Percentiles rank a stretch among this genome's conserved stretches.
phyloP scores from a whole-genome alignment of 176 grass and related monocot species.

The Raddia guianensis region DNA sequence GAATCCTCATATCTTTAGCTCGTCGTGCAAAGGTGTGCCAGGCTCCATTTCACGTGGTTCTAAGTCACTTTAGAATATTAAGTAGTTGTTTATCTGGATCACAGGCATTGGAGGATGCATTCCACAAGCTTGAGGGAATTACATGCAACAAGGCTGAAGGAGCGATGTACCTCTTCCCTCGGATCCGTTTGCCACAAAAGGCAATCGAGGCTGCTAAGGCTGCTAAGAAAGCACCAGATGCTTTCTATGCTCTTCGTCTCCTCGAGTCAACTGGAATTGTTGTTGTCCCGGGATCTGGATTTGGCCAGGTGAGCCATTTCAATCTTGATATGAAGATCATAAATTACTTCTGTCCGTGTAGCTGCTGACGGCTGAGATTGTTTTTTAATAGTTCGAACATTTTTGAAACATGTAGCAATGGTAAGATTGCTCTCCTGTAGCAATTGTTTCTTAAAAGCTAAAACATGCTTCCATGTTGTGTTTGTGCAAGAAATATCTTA shows the following conservation, averaged over 20 bases:
- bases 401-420: not conserved
- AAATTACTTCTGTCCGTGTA: not conserved
- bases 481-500: not conserved
- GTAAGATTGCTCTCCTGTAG: not conserved
- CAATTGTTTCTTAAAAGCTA: not conserved
- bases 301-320: conserved; percentile 71
- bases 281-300: conserved; percentile 80
- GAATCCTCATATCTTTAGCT: conserved; percentile 83
- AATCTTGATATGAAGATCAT: conserved; percentile 20
- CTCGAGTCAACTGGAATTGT: conserved; percentile 86
- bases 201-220: conserved; percentile 74
- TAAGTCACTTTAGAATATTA: conserved; percentile 4
- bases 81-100: not conserved
- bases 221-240: conserved; percentile 69
- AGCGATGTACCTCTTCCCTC: conserved; percentile 89
- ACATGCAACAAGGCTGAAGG: conserved; percentile 91
- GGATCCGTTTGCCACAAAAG: conserved; percentile 63
- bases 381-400: not conserved
- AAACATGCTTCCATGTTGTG: not conserved
- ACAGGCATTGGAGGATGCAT: conserved; percentile 80
- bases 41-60: conserved; percentile 1
- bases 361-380: not conserved
- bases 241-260: conserved; percentile 74
- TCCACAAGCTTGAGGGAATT: conserved; percentile 76
- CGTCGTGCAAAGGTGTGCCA: conserved; percentile 74